phyloP scores from a whole-genome alignment of 345 rosid genomes.

The Arabidopsis arenosa region DNA sequence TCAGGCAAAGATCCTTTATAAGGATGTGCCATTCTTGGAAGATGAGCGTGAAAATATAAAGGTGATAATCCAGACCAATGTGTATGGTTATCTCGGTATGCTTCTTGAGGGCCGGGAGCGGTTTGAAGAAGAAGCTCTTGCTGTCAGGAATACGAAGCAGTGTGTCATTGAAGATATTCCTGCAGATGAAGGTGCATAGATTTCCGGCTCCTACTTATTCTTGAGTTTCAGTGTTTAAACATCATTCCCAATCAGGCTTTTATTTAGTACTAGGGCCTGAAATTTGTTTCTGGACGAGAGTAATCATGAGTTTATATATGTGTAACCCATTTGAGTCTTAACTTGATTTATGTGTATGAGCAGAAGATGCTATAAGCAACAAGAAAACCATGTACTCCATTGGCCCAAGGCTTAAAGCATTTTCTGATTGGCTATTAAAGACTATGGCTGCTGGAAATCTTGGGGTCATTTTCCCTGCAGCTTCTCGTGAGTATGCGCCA shows the following conservation, averaged over 20 bases:
- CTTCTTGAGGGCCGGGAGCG: constrained; percentile 97
- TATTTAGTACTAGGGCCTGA: neutral
- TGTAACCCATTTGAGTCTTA: neutral
- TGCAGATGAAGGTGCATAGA: constrained; percentile 50
- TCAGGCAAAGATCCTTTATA: constrained; percentile 97
- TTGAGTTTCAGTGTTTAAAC: neutral
- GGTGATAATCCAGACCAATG: constrained; percentile 83
- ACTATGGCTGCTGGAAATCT: constrained; percentile 88
- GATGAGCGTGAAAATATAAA: constrained; percentile 87
- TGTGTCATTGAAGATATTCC: constrained; percentile 43
- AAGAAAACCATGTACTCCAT: constrained; percentile 63
- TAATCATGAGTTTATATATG: neutral
- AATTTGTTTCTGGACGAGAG: neutral
- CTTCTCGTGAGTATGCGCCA: constrained; percentile 97
- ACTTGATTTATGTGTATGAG: neutral
- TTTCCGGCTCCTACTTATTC: neutral
- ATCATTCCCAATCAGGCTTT: neutral
- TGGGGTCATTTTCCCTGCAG: constrained; percentile 89
- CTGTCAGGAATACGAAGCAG: constrained; percentile 47
- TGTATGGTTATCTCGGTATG: constrained; percentile 88
- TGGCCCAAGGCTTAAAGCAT: constrained; percentile 83
- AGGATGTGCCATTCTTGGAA: constrained; percentile 76
- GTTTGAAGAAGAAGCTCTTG: constrained; percentile 86
- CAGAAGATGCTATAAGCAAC: constrained; percentile 52
- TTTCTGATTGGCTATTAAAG: constrained; percentile 96